Base-by-base conservation (phyloP, 1,139 yeast species). In the Magnusiomyces suaveolens region DNA sequence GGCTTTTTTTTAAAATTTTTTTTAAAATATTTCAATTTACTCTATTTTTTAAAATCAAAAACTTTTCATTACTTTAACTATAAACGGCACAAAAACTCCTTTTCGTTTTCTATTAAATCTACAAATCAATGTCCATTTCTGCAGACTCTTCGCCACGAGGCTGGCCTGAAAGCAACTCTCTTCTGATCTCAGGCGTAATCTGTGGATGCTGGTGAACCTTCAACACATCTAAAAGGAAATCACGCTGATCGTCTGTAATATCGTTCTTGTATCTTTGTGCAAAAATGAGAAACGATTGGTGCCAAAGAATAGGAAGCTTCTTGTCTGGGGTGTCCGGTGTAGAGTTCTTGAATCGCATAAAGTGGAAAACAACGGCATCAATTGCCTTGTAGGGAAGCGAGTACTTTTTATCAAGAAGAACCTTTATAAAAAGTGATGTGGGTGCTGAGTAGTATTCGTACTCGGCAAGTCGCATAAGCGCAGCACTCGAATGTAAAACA, bases 301-400 rank as follows among this genome's bases (percentile, higher is more conserved):
- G 97, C 97, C 98, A 92, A 47, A 92, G 92, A 16, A 92, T 87
- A 3, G 98, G 97, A 64, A 94, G 76, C n/a, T 85, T 82, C n/a
- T 80, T 74, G 49, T 73, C 74, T 10, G 43, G 6, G n/a, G 43
- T 38, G 16, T 10, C 18, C n/a, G 43, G 43, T 39, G 70, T 72
- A 24, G 73, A 79, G 12, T 41, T 50, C 18, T 52, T 46, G 72
- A 90, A 94, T 63, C 89, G 79, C 86, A 90, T 85, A 69, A 92
- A 92, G 67, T 89, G 95, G 69, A 87, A 90, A n/a, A 94, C 98
- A 60, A 88, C 77, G 59, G 90, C 95, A 69, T 94, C 98, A 56
- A 92, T 82, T 1, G 96, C 94, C 73, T 90, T 96, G 71, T 89
- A 92, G 41, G 98, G 99, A 59, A 92, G 76, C 1, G 99, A 97